These are phyloP conservation scores for Daldinia loculata DNA, from an alignment of 495 filamentous ascomycete species.

Conservation along the genomic window DNA sequence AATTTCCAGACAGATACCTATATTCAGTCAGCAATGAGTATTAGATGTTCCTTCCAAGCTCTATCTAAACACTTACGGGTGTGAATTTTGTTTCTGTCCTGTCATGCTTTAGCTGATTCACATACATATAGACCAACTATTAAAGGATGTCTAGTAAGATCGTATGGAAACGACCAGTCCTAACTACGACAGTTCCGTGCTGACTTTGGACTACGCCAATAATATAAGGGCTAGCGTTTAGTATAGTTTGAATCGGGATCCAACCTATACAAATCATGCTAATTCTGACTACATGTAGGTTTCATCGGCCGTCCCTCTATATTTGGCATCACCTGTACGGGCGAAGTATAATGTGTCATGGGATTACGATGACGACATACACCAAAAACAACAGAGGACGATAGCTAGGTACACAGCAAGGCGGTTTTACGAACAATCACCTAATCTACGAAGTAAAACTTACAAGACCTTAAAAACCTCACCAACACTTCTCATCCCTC, in stretches of 20 bases:
- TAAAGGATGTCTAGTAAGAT: not conserved
- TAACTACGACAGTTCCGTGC: not conserved
- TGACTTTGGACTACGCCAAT: not conserved
- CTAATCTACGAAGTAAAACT: not conserved
- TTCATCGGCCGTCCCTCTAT: not conserved
- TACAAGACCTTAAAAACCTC: not conserved
- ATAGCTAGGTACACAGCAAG: not conserved
- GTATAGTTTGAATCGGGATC: not conserved
- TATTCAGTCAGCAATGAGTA: slow-evolving; percentile 7
- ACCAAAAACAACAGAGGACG: not conserved
- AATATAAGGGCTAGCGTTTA: not conserved
- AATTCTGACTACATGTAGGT: not conserved
- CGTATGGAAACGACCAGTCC: not conserved
- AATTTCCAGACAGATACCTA: slow-evolving; percentile 68
- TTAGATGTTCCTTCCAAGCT: not conserved
- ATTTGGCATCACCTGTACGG: not conserved
- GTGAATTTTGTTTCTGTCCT: not conserved
- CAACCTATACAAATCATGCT: not conserved
- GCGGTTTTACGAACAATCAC: not conserved
- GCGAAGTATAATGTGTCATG: not conserved
- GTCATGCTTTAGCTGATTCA: slow-evolving; percentile 10
- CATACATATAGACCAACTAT: not conserved
- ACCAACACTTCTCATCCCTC: not conserved
- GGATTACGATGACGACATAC: not conserved
- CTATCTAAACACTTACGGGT: slow-evolving; percentile 38